Evolutionary conservation across 768 basidiomycete genomes (phyloP).

Genomic region (Chiua virens): DNA sequence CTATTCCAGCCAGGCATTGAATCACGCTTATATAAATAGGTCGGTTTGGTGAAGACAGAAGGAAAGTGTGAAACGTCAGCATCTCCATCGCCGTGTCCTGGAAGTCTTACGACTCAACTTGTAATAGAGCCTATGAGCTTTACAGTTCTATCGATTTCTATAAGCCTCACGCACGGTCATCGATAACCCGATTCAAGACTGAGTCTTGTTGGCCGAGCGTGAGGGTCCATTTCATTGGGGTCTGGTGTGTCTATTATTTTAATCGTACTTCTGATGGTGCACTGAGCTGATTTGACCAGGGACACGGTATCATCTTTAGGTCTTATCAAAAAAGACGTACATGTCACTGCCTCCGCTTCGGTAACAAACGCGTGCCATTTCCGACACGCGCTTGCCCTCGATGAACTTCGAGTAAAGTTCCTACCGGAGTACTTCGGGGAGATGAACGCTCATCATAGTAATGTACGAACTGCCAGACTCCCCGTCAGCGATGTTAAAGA

Average conservation of each 20-base stretch:
- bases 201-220: constrained; percentile 25
- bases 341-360: constrained; percentile 2
- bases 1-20: neutral
- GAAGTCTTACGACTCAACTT: neutral
- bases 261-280: neutral
- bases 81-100: neutral
- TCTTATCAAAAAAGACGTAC: constrained; percentile 1
- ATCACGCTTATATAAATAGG: neutral
- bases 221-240: constrained; percentile 34
- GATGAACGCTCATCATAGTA: neutral
- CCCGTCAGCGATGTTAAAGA: constrained; percentile 6
- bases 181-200: constrained; percentile 26
- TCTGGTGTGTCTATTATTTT: constrained; percentile 24
- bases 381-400: constrained; percentile 15
- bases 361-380: constrained; percentile 12
- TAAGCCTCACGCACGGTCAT: neutral
- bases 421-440: constrained; percentile 13
- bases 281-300: neutral
- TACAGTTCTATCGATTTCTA: constrained; percentile 27
- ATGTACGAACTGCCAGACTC: neutral
- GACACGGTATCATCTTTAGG: constrained; percentile 15
- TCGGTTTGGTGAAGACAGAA: neutral
- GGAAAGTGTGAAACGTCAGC: neutral
- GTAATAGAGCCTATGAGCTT: neutral
- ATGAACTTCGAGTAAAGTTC: constrained; percentile 15